Base-by-base conservation (phyloP, 495 filamentous ascomycete genomes). In the Hypoxylon rickii region DNA sequence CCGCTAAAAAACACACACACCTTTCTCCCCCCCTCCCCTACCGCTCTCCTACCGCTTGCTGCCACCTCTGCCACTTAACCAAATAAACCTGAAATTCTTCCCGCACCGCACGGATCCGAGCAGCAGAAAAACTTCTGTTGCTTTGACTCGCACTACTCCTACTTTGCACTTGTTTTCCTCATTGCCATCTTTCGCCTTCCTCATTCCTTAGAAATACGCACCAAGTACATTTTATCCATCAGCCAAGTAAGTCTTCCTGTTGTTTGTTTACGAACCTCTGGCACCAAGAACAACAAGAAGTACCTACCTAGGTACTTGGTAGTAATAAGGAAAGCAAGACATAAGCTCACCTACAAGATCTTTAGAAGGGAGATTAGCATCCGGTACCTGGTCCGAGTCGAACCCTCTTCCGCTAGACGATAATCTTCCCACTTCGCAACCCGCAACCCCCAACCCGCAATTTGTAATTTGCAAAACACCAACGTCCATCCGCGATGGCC, bases 401-500 rank as follows among this genome's bases (percentile, higher is more conserved):
- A 48, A 49, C 39, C 42, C 36, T 38, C n/a, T 46, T 22, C 44
- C n/a, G n/a, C n/a, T n/a, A n/a, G n/a, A n/a, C n/a, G n/a, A n/a
- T n/a, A n/a, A n/a, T n/a, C n/a, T n/a, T n/a, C n/a, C n/a, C n/a
- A n/a, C n/a, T n/a, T n/a, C n/a, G n/a, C n/a, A n/a, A n/a, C n/a
- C n/a, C n/a, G n/a, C n/a, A n/a, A n/a, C n/a, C n/a, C n/a, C n/a
- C n/a, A n/a, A n/a, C n/a, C n/a, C n/a, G n/a, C 38, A 49, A 48
- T 45, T 43, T 18, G 41, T 22, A 58, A 50, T 44, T 58, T 36
- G 32, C 21, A 10, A 38, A 55, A 43, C 44, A 48, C 39, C 64
- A 59, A 60, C 58, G 51, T 74, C 68, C 71, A 69, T 70, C 42
- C 58, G 49, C 32, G 46, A 60, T 64, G 55, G 58, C 64, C 46